Conservation (phyloP, 768 basidiomycete genomes). For the Auriscalpium vulgare region DNA sequence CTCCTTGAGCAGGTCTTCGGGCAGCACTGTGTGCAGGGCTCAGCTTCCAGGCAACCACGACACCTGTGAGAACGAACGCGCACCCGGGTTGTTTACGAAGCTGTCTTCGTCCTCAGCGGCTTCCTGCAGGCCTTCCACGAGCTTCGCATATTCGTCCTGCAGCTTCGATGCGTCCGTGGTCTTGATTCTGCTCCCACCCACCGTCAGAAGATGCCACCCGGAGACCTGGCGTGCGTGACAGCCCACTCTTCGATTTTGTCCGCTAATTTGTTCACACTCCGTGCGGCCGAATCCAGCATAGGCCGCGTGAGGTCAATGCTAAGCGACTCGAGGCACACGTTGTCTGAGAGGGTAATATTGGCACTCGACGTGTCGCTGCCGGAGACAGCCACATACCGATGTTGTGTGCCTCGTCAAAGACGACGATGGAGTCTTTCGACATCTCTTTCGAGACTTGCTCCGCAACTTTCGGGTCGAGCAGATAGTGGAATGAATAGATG, state of each 20-base stretch:
- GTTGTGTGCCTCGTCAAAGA: conserved; percentile 99
- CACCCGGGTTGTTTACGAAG: conserved; percentile 87
- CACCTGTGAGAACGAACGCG: conserved; percentile 9
- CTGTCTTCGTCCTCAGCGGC: conserved; percentile 66
- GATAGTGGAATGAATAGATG: conserved; percentile 98
- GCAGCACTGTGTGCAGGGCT: conserved; percentile 50
- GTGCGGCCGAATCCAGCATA: conserved; percentile 90
- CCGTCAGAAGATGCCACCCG: neutral
- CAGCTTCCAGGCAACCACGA: neutral
- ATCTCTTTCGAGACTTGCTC: conserved; percentile 98
- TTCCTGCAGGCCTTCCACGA: conserved; percentile 91
- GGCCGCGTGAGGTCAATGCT: conserved; percentile 96
- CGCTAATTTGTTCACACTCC: conserved; percentile 78
- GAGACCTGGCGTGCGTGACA: neutral
- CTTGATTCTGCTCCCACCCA: conserved; percentile 62
- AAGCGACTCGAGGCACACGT: conserved; percentile 97
- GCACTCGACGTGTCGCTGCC: conserved; percentile 1
- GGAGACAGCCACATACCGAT: conserved; percentile 54
- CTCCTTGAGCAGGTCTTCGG: conserved; percentile 90
- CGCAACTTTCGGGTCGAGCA: conserved; percentile 97
- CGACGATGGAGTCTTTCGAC: conserved; percentile 96
- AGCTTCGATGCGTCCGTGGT: conserved; percentile 86
- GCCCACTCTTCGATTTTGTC: conserved; percentile 94
- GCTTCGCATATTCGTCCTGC: conserved; percentile 92
- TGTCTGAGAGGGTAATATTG: conserved; percentile 44